Percentiles rank a stretch among this genome's conserved stretches.
These are phyloP conservation scores for Cyberlindnera galapagoensis DNA, from an alignment of 805 yeast species.

Conservation along the genomic window DNA sequence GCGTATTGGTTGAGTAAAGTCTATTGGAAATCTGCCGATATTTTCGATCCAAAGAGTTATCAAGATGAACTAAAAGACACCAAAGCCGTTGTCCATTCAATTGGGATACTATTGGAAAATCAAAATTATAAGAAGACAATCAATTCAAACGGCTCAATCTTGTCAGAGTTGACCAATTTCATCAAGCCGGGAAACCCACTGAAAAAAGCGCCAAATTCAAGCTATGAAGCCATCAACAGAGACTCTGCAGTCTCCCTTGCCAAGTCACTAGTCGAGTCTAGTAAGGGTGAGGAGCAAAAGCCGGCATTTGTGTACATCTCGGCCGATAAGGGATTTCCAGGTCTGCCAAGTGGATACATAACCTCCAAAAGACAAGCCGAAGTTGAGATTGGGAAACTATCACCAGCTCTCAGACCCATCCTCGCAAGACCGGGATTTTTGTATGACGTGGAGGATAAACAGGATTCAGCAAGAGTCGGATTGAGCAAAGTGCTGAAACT, in stretches of 20 bases:
- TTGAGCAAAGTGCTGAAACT: constrained; percentile 38
- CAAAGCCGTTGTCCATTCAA: constrained; percentile 71
- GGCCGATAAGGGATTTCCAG: constrained; percentile 67
- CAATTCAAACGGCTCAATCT: constrained; percentile 22
- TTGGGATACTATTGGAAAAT: constrained; percentile 73
- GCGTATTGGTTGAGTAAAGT: constrained; percentile 50
- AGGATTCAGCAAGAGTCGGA: constrained; percentile 31
- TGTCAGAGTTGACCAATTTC: constrained; percentile 32
- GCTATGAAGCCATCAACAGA: constrained; percentile 61
- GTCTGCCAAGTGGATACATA: constrained; percentile 66
- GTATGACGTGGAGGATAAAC: constrained; percentile 46
- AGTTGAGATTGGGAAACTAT: constrained; percentile 37
- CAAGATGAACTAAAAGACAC: constrained; percentile 38
- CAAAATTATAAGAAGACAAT: constrained; percentile 53
- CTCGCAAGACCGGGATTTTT: constrained; percentile 78
- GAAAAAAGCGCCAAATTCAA: constrained; percentile 32
- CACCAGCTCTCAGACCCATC: constrained; percentile 51
- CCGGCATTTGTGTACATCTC: constrained; percentile 68
- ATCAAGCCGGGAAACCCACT: constrained; percentile 56
- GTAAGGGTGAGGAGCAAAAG: constrained; percentile 14
- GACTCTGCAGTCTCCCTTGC: constrained; percentile 65
- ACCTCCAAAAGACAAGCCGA: constrained; percentile 77
- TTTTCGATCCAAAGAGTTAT: constrained; percentile 61
- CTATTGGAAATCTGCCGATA: constrained; percentile 60
- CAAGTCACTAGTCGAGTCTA: constrained; percentile 36